Evolutionary conservation across 345 rosid genomes (phyloP).

Genomic region (Linum usitatissimum): DNA sequence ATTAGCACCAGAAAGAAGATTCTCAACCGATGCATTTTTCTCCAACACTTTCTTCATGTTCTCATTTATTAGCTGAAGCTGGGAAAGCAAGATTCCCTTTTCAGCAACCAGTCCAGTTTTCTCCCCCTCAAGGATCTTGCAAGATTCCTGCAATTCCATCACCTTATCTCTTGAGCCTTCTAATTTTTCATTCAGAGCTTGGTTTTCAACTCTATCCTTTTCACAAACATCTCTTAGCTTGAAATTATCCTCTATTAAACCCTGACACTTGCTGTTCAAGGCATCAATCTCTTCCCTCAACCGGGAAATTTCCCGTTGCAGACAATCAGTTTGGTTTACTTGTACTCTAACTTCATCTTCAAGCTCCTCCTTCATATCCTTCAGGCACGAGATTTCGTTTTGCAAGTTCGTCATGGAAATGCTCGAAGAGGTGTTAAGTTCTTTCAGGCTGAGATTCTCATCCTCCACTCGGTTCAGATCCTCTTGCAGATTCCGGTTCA

Average conservation of each 20-base stretch:
- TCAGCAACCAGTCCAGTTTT: conserved; percentile 22
- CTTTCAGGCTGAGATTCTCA: conserved; percentile 17
- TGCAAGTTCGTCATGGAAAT: conserved; percentile 34
- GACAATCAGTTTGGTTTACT: conserved; percentile 13
- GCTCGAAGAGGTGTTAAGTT: conserved; percentile 40
- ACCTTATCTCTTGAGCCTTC: conserved; percentile 19
- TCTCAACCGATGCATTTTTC: conserved; percentile 17
- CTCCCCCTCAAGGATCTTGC: conserved; percentile 38
- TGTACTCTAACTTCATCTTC: conserved; percentile 15
- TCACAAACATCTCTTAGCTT: conserved; percentile 14
- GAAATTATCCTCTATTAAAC: conserved; percentile 16
- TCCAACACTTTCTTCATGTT: conserved; percentile 22
- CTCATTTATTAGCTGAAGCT: conserved; percentile 55
- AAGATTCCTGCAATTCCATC: conserved; percentile 36
- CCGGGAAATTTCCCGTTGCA: conserved; percentile 17
- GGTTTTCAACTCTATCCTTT: conserved; percentile 16
- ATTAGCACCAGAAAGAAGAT: conserved; percentile 18
- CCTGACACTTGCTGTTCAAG: conserved; percentile 17
- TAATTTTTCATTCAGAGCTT: conserved; percentile 15
- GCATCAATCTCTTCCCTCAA: conserved; percentile 22
- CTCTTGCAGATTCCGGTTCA: conserved; percentile 6
- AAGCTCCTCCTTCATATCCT: conserved; percentile 21
- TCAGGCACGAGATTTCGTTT: conserved; percentile 25
- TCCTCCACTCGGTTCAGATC: background rate
- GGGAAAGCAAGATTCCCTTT: conserved; percentile 58